phyloP scores from a whole-genome alignment of 495 filamentous ascomycete species.

The Corynascus novoguineensis region DNA sequence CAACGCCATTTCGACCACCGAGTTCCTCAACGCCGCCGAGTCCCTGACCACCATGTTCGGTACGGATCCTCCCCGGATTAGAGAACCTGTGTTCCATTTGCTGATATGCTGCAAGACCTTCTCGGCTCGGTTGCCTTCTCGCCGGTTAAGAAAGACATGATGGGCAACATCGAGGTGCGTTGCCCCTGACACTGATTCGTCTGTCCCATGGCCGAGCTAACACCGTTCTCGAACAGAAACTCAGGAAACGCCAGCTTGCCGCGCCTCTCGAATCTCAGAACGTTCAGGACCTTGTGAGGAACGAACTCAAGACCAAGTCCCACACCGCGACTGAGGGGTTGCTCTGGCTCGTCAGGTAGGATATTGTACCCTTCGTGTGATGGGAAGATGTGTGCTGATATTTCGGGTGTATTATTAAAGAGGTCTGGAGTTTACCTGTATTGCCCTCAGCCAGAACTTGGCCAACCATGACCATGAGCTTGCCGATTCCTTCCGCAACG shows the following conservation, averaged over 20 bases:
- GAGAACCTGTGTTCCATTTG: not conserved
- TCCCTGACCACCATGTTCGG: constrained; percentile 81
- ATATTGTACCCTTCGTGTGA: not conserved
- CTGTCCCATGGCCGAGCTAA: constrained; percentile 11
- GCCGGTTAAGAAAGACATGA: constrained; percentile 84
- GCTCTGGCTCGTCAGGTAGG: constrained; percentile 84
- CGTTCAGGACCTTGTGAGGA: constrained; percentile 74
- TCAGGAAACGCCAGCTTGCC: constrained; percentile 73
- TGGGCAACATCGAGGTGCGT: constrained; percentile 83
- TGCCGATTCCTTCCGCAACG: constrained; percentile 72
- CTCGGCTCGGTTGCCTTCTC: constrained; percentile 77
- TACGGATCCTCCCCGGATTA: constrained; percentile 35
- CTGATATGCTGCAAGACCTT: constrained; percentile 50
- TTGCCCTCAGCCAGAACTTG: constrained; percentile 74
- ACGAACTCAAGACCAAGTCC: constrained; percentile 82
- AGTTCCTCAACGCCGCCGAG: constrained; percentile 90
- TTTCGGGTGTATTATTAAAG: constrained; percentile 38
- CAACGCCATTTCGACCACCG: constrained; percentile 71
- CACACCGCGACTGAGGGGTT: constrained; percentile 83
- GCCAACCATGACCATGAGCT: constrained; percentile 65
- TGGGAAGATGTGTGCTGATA: not conserved
- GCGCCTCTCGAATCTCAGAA: constrained; percentile 70
- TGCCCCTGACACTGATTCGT: not conserved
- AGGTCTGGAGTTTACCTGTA: constrained; percentile 85
- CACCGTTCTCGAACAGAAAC: constrained; percentile 59